phyloP scores from a whole-genome alignment of 2,329 filamentous ascomycete species.

The Stagonosporopsis tanaceti region DNA sequence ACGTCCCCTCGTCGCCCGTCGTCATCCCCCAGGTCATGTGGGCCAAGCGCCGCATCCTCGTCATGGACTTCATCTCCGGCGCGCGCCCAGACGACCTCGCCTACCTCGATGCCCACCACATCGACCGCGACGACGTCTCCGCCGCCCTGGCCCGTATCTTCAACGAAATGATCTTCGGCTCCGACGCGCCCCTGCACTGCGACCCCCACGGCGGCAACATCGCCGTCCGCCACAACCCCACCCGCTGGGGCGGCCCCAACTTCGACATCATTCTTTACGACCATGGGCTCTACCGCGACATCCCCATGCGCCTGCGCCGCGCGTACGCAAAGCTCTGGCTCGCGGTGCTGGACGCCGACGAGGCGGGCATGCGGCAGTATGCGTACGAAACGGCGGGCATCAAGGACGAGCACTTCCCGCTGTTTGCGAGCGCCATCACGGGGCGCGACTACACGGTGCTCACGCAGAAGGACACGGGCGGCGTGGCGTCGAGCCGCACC shows the following conservation, averaged over 20 bases:
- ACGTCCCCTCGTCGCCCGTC: constrained; percentile 77
- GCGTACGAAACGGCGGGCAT: constrained; percentile 89
- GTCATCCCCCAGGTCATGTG: constrained; percentile 90
- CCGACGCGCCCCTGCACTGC: constrained; percentile 88
- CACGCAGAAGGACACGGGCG: constrained; percentile 54
- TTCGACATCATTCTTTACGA: constrained; percentile 98
- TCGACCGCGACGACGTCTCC: constrained; percentile 94
- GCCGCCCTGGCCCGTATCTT: constrained; percentile 90
- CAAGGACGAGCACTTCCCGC: constrained; percentile 86
- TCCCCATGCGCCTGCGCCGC: constrained; percentile 77
- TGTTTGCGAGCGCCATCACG: constrained; percentile 96
- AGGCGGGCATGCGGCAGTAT: constrained; percentile 85
- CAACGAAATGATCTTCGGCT: constrained; percentile 99
- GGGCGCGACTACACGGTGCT: constrained; percentile 88
- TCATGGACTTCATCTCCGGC: constrained; percentile 93
- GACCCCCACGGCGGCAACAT: constrained; percentile 97
- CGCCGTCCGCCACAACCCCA: constrained; percentile 80
- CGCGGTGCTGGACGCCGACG: constrained; percentile 89
- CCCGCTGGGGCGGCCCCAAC: constrained; percentile 68
- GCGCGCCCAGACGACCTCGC: constrained; percentile 86
- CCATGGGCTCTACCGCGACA: constrained; percentile 94
- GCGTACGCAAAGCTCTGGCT: constrained; percentile 98
- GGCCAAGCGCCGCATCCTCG: constrained; percentile 86
- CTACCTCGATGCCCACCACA: constrained; percentile 83
- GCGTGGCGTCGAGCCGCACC: constrained; percentile 66